These are phyloP conservation scores for Brassica hybrid DNA, from an alignment of 441 rosid species.

Conservation along the genomic window DNA sequence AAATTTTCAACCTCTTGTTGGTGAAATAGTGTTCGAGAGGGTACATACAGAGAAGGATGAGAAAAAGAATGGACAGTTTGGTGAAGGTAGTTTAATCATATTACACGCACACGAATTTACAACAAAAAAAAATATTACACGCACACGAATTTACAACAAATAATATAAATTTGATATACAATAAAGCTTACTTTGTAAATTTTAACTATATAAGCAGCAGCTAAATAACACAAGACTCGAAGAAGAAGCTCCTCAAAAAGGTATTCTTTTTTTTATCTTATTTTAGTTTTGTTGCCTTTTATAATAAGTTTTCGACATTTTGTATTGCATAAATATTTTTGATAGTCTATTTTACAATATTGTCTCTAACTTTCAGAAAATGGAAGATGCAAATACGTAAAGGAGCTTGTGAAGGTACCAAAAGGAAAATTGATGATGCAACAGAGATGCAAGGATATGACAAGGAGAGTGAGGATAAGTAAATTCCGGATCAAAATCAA, in stretches of 20 bases:
- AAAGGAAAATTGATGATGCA: slow-evolving; percentile 48
- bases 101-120: not conserved
- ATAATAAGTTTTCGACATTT: not conserved
- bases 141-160: not conserved
- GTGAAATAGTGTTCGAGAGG: slow-evolving; percentile 74
- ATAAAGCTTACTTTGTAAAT: slow-evolving; percentile 1
- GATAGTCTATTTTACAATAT: not conserved
- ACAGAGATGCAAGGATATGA: slow-evolving; percentile 53
- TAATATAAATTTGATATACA: not conserved
- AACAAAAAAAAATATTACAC: not conserved
- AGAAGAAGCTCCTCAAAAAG: slow-evolving; percentile 40
- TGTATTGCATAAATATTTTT: not conserved
- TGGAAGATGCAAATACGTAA: slow-evolving; percentile 48
- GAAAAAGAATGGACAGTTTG: slow-evolving; percentile 68
- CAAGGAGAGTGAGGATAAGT: slow-evolving; percentile 60
- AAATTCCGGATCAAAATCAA: slow-evolving; percentile 67
- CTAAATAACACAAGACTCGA: slow-evolving; percentile 50
- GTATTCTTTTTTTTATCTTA: slow-evolving; percentile 8
- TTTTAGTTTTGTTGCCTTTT: not conserved
- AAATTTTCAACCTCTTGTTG: not conserved
- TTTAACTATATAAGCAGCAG: slow-evolving; percentile 51
- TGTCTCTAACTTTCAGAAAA: slow-evolving; percentile 37
- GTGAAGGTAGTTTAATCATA: slow-evolving; percentile 61
- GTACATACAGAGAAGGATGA: slow-evolving; percentile 83
- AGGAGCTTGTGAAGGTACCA: slow-evolving; percentile 48